Evolutionary conservation across 495 filamentous ascomycete species (phyloP), one percentile per base, ranked within the genome.

Genomic region (Aspergillus haitiensis): DNA sequence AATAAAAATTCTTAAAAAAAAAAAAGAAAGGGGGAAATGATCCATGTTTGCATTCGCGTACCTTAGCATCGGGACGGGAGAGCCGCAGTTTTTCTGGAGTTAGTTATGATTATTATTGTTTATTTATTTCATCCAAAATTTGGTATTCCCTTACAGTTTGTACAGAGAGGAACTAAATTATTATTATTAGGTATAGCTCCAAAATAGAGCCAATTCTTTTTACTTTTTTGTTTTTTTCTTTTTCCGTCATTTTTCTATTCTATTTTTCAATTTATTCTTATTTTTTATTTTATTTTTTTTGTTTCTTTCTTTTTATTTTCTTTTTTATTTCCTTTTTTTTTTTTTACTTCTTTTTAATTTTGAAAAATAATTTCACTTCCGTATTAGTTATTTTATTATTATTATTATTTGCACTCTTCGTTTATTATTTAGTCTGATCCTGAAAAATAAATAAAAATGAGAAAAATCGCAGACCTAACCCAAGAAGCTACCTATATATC

Each of bases 1-100:
- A 15, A 39, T 44, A 40, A 64, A 63, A 57, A 58, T 56, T 64
- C 51, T 64, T 51, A 62, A 59, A 48, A 62, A 54, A 32, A 21
- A 60, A 66, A 70, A 68, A 63, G 58, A 65, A 69, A 70, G 55
- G 62, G 67, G 61, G 53, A 61, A 45, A 62, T 62, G 56, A 54
- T 51, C 52, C 31, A 56, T 50, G 64, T 42, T 56, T 59, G 62
- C 62, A 57, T 58, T 65, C 63, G 54, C 62, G 65, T 69, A 64
- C 70, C 69, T 72, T 63, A 66, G 66, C 67, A 64, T 66, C 68
- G 71, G 67, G 64, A 69, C 68, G 71, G 73, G 70, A 72, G 70
- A 74, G 73, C 70, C 71, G 68, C 61, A 60, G 58, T 42, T 45
- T 46, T 58, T 58, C 55, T 47, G 1, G 6, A 56, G 48, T 36